Percentiles rank a stretch among this genome's conserved stretches.
phyloP scores from a whole-genome alignment of 1,139 yeast genomes.

The Yamadazyma triangularis region DNA sequence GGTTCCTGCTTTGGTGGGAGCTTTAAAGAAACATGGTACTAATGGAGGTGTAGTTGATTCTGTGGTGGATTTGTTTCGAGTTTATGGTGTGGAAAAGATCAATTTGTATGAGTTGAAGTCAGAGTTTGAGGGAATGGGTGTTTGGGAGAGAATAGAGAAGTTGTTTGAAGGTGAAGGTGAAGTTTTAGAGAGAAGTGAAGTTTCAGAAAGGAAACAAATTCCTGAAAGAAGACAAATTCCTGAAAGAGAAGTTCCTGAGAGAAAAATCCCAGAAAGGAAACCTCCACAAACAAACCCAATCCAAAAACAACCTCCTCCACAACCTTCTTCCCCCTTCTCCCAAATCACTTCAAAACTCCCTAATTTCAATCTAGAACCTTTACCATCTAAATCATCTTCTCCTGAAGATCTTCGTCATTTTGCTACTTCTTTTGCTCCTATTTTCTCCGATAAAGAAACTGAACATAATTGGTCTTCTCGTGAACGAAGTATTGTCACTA shows the following conservation, averaged over 20 bases:
- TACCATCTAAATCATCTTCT: not conserved
- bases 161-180: constrained; percentile 36
- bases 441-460: constrained; percentile 77
- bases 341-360: not conserved
- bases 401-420: not conserved
- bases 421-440: constrained; percentile 10
- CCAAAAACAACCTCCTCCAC: not conserved
- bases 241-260: constrained; percentile 38
- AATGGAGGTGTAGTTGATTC: not conserved
- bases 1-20: constrained; percentile 20
- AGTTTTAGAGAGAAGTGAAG: not conserved
- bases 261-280: constrained; percentile 15
- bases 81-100: constrained; percentile 19
- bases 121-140: not conserved
- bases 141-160: not conserved
- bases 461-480: constrained; percentile 83
- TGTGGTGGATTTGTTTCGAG: not conserved
- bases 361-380: too few species aligned
- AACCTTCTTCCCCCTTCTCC: constrained; percentile 11
- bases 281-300: not conserved
- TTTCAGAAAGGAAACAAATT: not conserved
- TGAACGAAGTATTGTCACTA: constrained; percentile 54
- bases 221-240: not conserved
- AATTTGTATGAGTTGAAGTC: not conserved
- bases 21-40: constrained; percentile 3